A percentile compares a stretch with the other conserved stretches of the same genome.
Conservation (phyloP, 2,329 filamentous ascomycete genomes). For the Pseudogymnoascus sp. region DNA sequence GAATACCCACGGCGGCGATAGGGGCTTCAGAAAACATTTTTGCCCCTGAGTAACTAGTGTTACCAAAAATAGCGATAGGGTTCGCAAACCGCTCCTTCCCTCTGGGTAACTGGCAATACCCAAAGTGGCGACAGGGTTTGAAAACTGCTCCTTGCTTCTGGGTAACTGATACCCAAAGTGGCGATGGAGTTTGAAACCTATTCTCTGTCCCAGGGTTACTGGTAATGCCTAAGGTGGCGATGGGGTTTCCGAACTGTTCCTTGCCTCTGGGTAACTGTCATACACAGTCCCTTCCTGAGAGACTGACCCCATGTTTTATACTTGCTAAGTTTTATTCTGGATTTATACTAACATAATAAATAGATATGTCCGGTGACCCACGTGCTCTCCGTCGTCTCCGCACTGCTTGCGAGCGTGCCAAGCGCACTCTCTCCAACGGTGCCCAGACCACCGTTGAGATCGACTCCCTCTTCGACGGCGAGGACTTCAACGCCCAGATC, state of each 20-base stretch:
- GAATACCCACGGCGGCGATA: neutral
- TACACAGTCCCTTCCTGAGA: neutral
- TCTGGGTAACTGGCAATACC: neutral
- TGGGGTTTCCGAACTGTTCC: neutral
- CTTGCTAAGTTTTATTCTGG: conserved; percentile 14
- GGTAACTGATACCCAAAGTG: neutral
- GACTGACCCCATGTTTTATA: neutral
- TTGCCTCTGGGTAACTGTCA: neutral
- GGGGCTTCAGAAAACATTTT: neutral
- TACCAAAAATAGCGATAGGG: neutral
- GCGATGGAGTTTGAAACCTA: neutral
- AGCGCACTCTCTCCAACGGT: conserved; percentile 96
- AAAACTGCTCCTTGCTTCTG: neutral
- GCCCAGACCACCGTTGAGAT: conserved; percentile 98
- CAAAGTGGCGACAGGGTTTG: neutral
- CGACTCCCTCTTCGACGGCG: conserved; percentile 94
- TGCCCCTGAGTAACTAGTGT: neutral
- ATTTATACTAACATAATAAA: neutral
- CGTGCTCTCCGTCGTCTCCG: conserved; percentile 92
- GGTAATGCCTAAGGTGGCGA: neutral
- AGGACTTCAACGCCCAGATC: conserved; percentile 95
- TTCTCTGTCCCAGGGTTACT: neutral
- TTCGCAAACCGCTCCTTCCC: neutral
- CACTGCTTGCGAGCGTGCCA: conserved; percentile 98
- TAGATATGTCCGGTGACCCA: conserved; percentile 66